phyloP scores from a whole-genome alignment of 192 early-diverging fungal genomes.

The Powellomyces hirtus region DNA sequence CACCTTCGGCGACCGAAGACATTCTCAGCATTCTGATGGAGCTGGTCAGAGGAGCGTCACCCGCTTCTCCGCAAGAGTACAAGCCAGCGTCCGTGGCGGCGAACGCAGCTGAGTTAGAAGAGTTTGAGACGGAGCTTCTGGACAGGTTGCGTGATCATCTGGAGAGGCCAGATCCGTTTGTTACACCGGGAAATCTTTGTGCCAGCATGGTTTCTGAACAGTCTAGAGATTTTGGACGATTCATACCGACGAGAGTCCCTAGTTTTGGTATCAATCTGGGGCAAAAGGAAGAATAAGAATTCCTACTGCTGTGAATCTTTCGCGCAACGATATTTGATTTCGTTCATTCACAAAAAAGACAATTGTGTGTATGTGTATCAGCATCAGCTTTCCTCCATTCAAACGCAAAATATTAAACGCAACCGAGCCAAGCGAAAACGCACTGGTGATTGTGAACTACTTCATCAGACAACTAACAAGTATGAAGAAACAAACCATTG shows the following conservation, averaged over 20 bases:
- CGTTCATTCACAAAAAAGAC: too few species aligned
- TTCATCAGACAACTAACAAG: too few species aligned
- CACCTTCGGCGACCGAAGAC: not conserved
- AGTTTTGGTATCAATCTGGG: not conserved
- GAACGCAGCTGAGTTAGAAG: not conserved
- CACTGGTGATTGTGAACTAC: too few species aligned
- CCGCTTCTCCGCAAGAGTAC: not conserved
- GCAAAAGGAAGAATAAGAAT: not conserved
- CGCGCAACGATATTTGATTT: too few species aligned
- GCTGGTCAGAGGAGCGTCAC: not conserved
- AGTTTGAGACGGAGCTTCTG: not conserved
- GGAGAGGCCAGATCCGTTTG: not conserved
- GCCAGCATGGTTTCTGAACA: conserved; percentile 1
- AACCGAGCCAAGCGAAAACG: too few species aligned
- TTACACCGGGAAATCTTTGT: not conserved
- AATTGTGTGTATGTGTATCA: too few species aligned
- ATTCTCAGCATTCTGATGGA: conserved; percentile 15
- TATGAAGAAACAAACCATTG: too few species aligned
- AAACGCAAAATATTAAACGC: too few species aligned
- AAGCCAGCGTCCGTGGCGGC: not conserved
- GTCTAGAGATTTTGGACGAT: not conserved
- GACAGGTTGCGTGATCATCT: not conserved
- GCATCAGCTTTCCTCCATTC: too few species aligned
- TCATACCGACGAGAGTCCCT: not conserved
- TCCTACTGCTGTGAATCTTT: too few species aligned